A percentile compares a stretch with the other conserved stretches of the same genome.
Conservation (phyloP, 108 stramenopile species). For the Pseudonitzschia multiseries region DNA sequence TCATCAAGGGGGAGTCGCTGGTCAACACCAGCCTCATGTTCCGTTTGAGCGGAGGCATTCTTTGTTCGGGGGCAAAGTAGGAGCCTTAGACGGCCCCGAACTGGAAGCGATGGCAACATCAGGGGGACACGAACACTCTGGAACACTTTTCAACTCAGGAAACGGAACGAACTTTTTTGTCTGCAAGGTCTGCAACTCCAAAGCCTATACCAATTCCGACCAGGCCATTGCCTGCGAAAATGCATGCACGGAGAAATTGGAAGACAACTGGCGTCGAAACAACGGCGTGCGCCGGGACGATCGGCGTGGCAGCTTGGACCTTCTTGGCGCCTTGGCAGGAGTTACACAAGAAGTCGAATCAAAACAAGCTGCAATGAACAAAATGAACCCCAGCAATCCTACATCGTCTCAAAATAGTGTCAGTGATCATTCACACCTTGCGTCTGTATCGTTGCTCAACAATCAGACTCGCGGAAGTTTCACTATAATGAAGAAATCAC, state of each 20-base stretch:
- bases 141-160: no score
- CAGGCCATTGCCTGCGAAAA: slow-evolving; percentile 27
- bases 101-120: background rate
- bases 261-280: slow-evolving; percentile 3
- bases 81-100: slow-evolving; percentile 13
- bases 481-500: slow-evolving; percentile 45
- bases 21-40: background rate
- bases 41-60: slow-evolving; percentile 25
- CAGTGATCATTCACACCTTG: background rate
- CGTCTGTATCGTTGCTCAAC: slow-evolving; percentile 38
- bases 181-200: slow-evolving; percentile 52
- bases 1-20: background rate
- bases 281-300: slow-evolving; percentile 3
- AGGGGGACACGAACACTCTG: background rate
- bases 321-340: slow-evolving; percentile 19
- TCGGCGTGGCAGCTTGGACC: slow-evolving; percentile 33
- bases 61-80: slow-evolving; percentile 25
- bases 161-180: slow-evolving; percentile 37
- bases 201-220: slow-evolving; percentile 49
- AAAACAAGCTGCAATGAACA: background rate
- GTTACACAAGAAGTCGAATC: background rate
- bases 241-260: background rate
- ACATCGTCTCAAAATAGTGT: slow-evolving; percentile 10
- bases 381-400: background rate
- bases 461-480: slow-evolving; percentile 16